Base-by-base conservation (phyloP, 140 eudicot genomes). In the Bidens hawaiensis region DNA sequence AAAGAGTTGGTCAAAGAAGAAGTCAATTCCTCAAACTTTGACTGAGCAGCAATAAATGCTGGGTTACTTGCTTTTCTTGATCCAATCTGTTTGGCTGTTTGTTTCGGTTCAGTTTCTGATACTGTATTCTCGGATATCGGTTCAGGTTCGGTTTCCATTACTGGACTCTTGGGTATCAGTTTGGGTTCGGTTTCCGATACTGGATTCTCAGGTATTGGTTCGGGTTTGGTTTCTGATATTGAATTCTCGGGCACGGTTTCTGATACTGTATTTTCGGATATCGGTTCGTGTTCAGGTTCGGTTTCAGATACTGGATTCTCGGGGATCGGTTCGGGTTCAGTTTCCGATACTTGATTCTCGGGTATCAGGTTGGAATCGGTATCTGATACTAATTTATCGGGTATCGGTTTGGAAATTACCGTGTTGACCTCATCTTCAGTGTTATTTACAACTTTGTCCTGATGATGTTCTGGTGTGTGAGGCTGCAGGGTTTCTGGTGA, bases 31-130 rank as follows among this genome's bases (percentile, higher is more conserved):
- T 83, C 83, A 58, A 87, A 87, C 56, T 83, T 87, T 25, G 86
- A 83, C 67, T 83, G 95, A 36, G 85, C 95, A 18, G 88, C 95
- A 28, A 83, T 64, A 34, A 87, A 87, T 2, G 91, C 81, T 14
- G 91, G 88, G 71, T 81, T 83, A 47, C 76, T 87, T 34, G 85
- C 79, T 52, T 83, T 83, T 62, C 84, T 70, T 51, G 84, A 75
- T 69, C 81, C 83, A 56, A 41, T 15, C 16, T 72, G 62, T 72
- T 83, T 64, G 28, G 40, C 24, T 69, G 75, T 4, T 5, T 70
- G 64, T 63, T 63, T 46, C 9, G 47, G 46, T 34, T 65, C 79
- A 6, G 11, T 61, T 74, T 77, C 89, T 30, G 68, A 26, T 62
- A 42, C 78, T 8, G 78, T 67, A 61, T 72, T 64, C 26, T 45